A percentile compares a stretch with the other conserved stretches of the same genome.
Evolutionary conservation across 140 eudicot genomes (phyloP).

Genomic region (Oenanthe javanica): DNA sequence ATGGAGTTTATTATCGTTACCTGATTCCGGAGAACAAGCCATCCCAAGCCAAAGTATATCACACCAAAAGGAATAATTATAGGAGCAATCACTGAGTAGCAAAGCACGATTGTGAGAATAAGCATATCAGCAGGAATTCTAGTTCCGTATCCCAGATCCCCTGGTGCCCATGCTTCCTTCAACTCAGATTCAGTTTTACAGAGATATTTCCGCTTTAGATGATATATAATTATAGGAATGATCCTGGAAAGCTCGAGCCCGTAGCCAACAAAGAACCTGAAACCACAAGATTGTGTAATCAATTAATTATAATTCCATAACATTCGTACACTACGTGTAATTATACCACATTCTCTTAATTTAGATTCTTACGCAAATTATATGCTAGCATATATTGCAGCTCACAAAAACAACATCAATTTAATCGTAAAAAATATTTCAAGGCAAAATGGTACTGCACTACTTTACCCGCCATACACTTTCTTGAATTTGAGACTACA

Average conservation of each 20-base stretch:
- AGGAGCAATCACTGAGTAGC: constrained; percentile 85
- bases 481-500: neutral
- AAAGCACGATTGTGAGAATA: constrained; percentile 56
- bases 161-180: constrained; percentile 87
- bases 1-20: constrained; percentile 25
- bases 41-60: constrained; percentile 76
- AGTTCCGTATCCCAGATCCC: constrained; percentile 73
- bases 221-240: constrained; percentile 68
- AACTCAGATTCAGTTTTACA: constrained; percentile 77
- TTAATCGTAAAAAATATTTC: neutral
- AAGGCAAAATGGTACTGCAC: neutral
- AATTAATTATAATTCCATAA: neutral
- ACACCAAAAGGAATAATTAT: constrained; percentile 83
- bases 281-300: constrained; percentile 2
- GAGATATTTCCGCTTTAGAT: constrained; percentile 66
- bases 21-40: constrained; percentile 91
- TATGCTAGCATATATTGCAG: neutral
- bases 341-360: neutral
- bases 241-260: constrained; percentile 88
- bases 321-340: too few species aligned
- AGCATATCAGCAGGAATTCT: constrained; percentile 75
- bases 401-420: neutral
- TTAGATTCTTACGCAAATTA: neutral
- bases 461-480: neutral
- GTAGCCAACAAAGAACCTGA: constrained; percentile 90